Evolutionary conservation across 2,329 filamentous ascomycete genomes (phyloP), one percentile per base, ranked within the genome.

Genomic region (Achaetomium macrosporum): DNA sequence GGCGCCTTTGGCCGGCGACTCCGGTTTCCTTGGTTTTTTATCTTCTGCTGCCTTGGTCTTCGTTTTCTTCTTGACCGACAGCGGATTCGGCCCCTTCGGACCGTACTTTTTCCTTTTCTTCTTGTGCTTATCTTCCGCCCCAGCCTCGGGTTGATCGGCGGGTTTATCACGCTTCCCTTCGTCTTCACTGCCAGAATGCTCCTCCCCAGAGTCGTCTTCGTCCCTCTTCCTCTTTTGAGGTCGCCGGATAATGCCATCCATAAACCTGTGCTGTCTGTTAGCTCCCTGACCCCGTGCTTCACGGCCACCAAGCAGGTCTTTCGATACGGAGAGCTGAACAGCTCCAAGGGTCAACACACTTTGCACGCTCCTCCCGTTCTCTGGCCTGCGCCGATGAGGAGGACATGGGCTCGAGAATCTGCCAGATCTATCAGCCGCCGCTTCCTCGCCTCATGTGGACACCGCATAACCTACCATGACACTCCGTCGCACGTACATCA

Each of bases 401-500:
- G 16, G 86, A 84, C 85, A 93, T 66, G 36, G 67, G 61, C 51
- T 63, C 61, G 7, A 63, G 55, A 41, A 63, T 62, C 58, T 60
- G 42, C n/a, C 13, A 15, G 19, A 0, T 90, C 13, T 87, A 86
- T 68, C 88, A 25, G 31, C 16, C 82, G 11, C 5, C 12, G 16
- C 43, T 17, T 5, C 41, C 65, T 67, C 12, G 60, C 65, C 7
- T 70, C 2, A 30, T 3, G 10, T 12, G n/a, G 35, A 7, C 10
- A 4, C 8, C 13, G 13, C 17, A 12, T 10, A 35, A 51, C 58
- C 30, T 53, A 58, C 58, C 81, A 92, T 88, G 50, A 95, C 87
- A 56, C 84, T 88, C 51, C 87, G 76, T 59, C 84, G 83, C 59
- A 92, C 86, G 66, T 92, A 92, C 43, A 93, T 80, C 56, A 92